Base-by-base conservation (phyloP, 2,329 filamentous ascomycete species). In the Ophiostoma triangulosporum region DNA sequence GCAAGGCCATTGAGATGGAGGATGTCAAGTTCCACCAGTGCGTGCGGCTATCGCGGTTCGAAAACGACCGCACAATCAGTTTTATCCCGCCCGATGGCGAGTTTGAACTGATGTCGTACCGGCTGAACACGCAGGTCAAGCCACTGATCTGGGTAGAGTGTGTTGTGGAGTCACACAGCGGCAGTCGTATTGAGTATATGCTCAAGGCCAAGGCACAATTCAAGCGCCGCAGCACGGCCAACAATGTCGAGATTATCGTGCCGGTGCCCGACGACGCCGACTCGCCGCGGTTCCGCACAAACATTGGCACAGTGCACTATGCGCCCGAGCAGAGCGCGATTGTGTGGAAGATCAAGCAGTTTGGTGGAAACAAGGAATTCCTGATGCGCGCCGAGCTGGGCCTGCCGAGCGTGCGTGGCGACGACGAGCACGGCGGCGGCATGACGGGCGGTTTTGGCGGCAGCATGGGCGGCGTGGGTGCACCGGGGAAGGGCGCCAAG, bases 311-410 rank as follows among this genome's bases (percentile, higher is more conserved):
- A 29, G 93, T 98, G 12, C 93, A 98, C 71, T 98, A 98, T 66
- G 91, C 91, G 4, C 93, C 93, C 0, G 93, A 98, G 69, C 91
- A 95, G 65, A 94, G 88, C 58, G 91, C 91, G 56, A 98, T 98
- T 62, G 86, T 98, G 50, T 98, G 93, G 93, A 98, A 98, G 75
- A 98, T 98, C 68, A 98, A 98, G 75, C 93, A 98, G 64, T 98
- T 98, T 68, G 93, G 93, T 45, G 93, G 93, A n/a, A 82, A 84
- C 62, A 98, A 98, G 70, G 93, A 98, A 66, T 98, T 98, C 64
- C 75, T 98, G 62, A 98, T 98, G 93, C 86, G 93, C 54, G 93
- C 93, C 17, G 93, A 98, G 72, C 77, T 98, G 12, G 93, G 93
- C 50, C 73, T 98, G 43, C 93, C 93, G 0, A 95, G 88, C 55